Evolutionary conservation across 768 basidiomycete genomes (phyloP).

Genomic region (Phaeotremella fagi): DNA sequence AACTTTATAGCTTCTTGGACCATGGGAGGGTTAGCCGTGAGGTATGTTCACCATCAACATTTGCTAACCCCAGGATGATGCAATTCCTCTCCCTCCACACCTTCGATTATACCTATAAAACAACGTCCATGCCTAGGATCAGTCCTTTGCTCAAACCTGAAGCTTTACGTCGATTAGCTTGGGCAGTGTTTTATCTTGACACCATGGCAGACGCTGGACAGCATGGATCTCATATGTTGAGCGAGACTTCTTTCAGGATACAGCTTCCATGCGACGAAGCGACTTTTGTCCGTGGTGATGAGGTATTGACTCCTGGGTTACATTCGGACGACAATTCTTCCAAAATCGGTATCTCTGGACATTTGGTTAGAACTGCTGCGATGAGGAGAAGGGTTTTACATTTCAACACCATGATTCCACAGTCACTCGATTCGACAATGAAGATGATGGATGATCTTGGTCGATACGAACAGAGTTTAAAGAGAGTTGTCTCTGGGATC

Average conservation of each 20-base stretch:
- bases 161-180: slow-evolving; percentile 16
- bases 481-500: slow-evolving; percentile 1
- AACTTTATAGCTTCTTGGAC: slow-evolving; percentile 7
- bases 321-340: neutral
- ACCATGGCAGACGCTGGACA: slow-evolving; percentile 11
- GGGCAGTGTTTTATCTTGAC: slow-evolving; percentile 21
- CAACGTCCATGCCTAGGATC: neutral
- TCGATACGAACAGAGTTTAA: neutral
- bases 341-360: slow-evolving; percentile 4
- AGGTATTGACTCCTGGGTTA: slow-evolving; percentile 6
- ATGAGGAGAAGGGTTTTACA: slow-evolving; percentile 6
- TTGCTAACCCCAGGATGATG: slow-evolving; percentile 15
- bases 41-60: slow-evolving; percentile 1
- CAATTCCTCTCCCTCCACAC: slow-evolving; percentile 18
- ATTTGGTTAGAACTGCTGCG: slow-evolving; percentile 4
- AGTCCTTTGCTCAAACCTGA: slow-evolving; percentile 17
- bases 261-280: slow-evolving; percentile 20
- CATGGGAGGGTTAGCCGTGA: slow-evolving; percentile 17
- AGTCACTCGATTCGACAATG: neutral
- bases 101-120: slow-evolving; percentile 16
- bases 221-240: slow-evolving; percentile 12
- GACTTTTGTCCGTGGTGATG: slow-evolving; percentile 4
- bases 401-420: neutral
- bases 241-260: slow-evolving; percentile 11
- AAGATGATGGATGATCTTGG: neutral